These are phyloP conservation scores for Fomitopsis pinicola DNA, from an alignment of 1,284 basidiomycete genomes.

Conservation along the genomic window DNA sequence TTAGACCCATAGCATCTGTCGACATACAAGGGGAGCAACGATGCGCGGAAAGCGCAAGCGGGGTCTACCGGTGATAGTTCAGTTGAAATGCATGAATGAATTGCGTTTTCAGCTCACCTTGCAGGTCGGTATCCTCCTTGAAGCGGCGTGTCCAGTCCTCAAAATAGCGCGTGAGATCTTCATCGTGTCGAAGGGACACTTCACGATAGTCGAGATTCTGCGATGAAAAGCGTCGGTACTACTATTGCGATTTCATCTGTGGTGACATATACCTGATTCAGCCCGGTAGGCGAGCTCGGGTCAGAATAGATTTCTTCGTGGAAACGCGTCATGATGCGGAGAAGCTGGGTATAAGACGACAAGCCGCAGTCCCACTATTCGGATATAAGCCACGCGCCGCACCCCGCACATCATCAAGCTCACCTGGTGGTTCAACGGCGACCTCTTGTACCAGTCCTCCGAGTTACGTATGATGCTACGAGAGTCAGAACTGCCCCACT, in stretches of 20 bases:
- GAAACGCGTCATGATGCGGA: slow-evolving; percentile 69
- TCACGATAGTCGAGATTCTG: slow-evolving; percentile 64
- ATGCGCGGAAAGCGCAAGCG: slow-evolving; percentile 59
- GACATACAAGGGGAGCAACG: slow-evolving; percentile 70
- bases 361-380: slow-evolving; percentile 68
- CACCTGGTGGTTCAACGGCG: slow-evolving; percentile 55
- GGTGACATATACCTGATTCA: slow-evolving; percentile 53
- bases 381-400: background rate
- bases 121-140: slow-evolving; percentile 21
- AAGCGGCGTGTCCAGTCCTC: slow-evolving; percentile 51
- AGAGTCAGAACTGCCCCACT: background rate
- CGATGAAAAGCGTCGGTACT: background rate
- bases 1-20: slow-evolving; percentile 1
- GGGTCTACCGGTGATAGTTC: slow-evolving; percentile 38
- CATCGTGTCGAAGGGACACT: slow-evolving; percentile 60
- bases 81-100: background rate
- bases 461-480: slow-evolving; percentile 67
- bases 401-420: slow-evolving; percentile 12
- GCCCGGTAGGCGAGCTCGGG: slow-evolving; percentile 57
- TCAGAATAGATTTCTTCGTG: slow-evolving; percentile 78
- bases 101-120: slow-evolving; percentile 8
- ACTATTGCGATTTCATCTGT: no score
- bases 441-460: slow-evolving; percentile 73
- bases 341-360: slow-evolving; percentile 64
- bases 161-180: slow-evolving; percentile 49